These are phyloP conservation scores for Usnea hakonensis DNA, from an alignment of 495 filamentous ascomycete genomes.

Conservation along the genomic window DNA sequence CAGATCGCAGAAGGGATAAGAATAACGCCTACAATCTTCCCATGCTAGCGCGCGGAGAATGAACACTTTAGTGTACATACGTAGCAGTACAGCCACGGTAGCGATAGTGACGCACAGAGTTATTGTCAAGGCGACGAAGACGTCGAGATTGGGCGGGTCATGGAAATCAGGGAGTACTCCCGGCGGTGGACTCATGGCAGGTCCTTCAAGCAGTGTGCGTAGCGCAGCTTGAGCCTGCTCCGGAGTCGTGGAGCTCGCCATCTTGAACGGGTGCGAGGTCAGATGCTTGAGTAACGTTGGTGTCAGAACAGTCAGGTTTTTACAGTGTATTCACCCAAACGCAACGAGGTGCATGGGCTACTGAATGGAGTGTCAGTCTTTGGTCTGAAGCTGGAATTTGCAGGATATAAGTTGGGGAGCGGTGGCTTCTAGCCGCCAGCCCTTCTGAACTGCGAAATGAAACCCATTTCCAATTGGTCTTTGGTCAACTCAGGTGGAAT, in stretches of 20 bases:
- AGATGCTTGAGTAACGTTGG: not conserved
- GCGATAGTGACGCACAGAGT: not conserved
- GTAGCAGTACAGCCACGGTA: conserved; percentile 7
- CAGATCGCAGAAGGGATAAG: too few relatives aligned
- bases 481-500: not conserved
- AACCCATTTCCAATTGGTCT: not conserved
- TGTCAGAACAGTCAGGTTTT: not conserved
- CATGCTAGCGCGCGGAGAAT: conserved; percentile 8
- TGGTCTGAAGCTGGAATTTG: not conserved
- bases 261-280: not conserved
- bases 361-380: not conserved
- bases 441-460: not conserved
- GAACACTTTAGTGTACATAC: conserved; percentile 18
- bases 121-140: not conserved
- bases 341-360: not conserved
- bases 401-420: not conserved
- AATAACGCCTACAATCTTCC: conserved; percentile 25
- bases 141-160: not conserved
- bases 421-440: not conserved
- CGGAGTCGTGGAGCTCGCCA: not conserved
- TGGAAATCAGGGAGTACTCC: conserved; percentile 9
- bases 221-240: conserved; percentile 11
- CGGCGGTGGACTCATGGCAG: conserved; percentile 8
- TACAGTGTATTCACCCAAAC: not conserved
- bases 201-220: conserved; percentile 4